These are phyloP conservation scores for Albifimbria verrucaria DNA, from an alignment of 2,329 filamentous ascomycete species.

Conservation along the genomic window DNA sequence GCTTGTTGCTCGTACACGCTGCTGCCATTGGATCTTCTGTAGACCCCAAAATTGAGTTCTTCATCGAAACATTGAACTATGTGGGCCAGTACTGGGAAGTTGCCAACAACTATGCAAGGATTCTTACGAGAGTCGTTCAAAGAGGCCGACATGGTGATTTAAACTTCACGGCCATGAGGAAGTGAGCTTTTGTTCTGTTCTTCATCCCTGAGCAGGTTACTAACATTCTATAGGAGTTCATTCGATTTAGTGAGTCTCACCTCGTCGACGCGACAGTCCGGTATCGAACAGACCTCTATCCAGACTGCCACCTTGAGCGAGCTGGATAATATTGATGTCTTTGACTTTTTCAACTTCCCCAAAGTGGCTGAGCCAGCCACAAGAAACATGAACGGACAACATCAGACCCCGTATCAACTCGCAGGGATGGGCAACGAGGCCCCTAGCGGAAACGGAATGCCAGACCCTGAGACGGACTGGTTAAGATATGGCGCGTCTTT, in stretches of 20 bases:
- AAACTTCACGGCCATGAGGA: slow-evolving; percentile 36
- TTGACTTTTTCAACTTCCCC: slow-evolving; percentile 44
- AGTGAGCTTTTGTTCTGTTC: slow-evolving; percentile 20
- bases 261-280: slow-evolving; percentile 30
- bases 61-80: slow-evolving; percentile 37
- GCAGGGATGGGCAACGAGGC: slow-evolving; percentile 17
- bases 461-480: slow-evolving; percentile 30
- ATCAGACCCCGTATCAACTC: slow-evolving; percentile 17
- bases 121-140: slow-evolving; percentile 35
- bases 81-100: slow-evolving; percentile 43
- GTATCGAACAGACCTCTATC: slow-evolving; percentile 34
- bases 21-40: slow-evolving; percentile 33
- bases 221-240: slow-evolving; percentile 28
- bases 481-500: slow-evolving; percentile 15
- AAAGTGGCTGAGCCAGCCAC: slow-evolving; percentile 22
- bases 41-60: slow-evolving; percentile 39
- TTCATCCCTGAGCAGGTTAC: neutral
- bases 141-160: slow-evolving; percentile 31
- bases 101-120: slow-evolving; percentile 38
- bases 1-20: slow-evolving; percentile 38
- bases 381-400: slow-evolving; percentile 16
- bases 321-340: slow-evolving; percentile 41
- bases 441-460: slow-evolving; percentile 18
- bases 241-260: slow-evolving; percentile 36
- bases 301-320: slow-evolving; percentile 35